Evolutionary conservation across 2,329 filamentous ascomycete genomes (phyloP).

Genomic region (Huntiella bhutanensis): DNA sequence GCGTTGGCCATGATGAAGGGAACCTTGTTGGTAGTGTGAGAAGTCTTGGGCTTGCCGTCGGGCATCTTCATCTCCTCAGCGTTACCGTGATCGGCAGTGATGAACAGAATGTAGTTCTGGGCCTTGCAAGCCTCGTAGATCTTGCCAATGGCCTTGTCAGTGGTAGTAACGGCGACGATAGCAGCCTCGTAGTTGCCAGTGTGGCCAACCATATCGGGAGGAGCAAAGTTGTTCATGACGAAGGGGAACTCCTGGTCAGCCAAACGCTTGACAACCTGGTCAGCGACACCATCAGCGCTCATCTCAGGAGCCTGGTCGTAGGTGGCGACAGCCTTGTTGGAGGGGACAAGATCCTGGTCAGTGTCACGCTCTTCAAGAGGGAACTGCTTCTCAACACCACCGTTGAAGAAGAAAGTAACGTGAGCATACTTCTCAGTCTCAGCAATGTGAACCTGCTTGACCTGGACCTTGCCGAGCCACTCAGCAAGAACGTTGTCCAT

Average conservation of each 20-base stretch:
- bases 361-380: conserved; percentile 80
- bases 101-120: conserved; percentile 80
- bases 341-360: conserved; percentile 57
- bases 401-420: conserved; percentile 99
- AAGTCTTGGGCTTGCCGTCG: conserved; percentile 92
- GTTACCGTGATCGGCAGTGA: conserved; percentile 93
- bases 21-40: conserved; percentile 94
- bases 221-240: conserved; percentile 99
- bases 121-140: conserved; percentile 91
- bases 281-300: conserved; percentile 76
- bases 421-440: conserved; percentile 99
- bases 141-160: conserved; percentile 81
- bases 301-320: conserved; percentile 93
- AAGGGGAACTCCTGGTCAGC: conserved; percentile 77
- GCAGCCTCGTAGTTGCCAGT: conserved; percentile 94
- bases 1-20: conserved; percentile 97
- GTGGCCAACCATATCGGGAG: conserved; percentile 98
- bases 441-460: conserved; percentile 89
- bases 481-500: conserved; percentile 99
- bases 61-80: conserved; percentile 98
- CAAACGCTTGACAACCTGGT: conserved; percentile 78
- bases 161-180: conserved; percentile 64
- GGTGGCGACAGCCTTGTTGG: conserved; percentile 74
- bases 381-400: conserved; percentile 92
- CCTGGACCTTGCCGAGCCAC: conserved; percentile 74